These are phyloP conservation scores for Carpinus viminea DNA, from an alignment of 306 rosid species.

Conservation along the genomic window DNA sequence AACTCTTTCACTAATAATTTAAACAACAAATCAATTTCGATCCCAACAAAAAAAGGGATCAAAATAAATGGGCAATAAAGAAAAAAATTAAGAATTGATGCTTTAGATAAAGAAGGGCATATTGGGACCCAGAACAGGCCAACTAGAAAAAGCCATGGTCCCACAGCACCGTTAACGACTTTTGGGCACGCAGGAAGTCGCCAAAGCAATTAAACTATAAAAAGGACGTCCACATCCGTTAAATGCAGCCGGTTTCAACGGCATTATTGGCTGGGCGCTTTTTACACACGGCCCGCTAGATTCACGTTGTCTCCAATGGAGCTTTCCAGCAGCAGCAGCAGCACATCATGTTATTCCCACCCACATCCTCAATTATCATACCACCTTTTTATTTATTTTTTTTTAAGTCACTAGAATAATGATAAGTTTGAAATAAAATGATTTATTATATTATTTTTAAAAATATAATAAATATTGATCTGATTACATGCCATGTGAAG, in stretches of 20 bases:
- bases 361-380: not conserved
- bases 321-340: not conserved
- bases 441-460: too few species aligned
- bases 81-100: too few species aligned
- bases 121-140: not conserved
- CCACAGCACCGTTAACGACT: not conserved
- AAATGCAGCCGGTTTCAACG: constrained; percentile 16
- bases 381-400: too few species aligned
- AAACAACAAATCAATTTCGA: too few species aligned
- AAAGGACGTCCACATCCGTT: constrained; percentile 6
- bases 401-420: too few species aligned
- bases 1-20: too few species aligned
- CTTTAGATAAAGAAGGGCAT: too few species aligned
- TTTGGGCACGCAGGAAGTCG: not conserved
- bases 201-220: not conserved
- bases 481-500: too few species aligned
- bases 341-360: not conserved
- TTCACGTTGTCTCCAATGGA: not conserved
- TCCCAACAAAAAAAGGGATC: too few species aligned
- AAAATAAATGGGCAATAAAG: too few species aligned
- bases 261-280: not conserved
- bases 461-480: too few species aligned
- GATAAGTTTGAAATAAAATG: too few species aligned
- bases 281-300: not conserved
- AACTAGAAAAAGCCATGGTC: not conserved